Evolutionary conservation across 768 basidiomycete genomes (phyloP), one percentile per base, ranked within the genome.

Genomic region (Pisolithus orientalis): DNA sequence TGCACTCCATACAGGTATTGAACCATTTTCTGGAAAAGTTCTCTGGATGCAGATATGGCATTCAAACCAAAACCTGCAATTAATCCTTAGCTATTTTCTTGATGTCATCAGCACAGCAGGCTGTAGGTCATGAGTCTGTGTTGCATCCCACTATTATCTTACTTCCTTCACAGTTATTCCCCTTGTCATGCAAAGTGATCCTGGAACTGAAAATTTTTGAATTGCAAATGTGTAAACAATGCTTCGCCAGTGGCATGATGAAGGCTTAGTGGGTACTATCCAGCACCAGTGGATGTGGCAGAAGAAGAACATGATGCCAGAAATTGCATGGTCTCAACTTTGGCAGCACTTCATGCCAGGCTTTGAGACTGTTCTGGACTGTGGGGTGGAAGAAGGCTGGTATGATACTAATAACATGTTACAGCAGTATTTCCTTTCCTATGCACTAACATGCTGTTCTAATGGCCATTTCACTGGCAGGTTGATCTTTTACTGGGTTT

Each of bases 211-310:
- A n/a, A 80, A 79, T 50, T 67, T 68, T 53, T 65, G 71, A 0
- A 63, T 78, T 27, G 79, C 77, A 1, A 79, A 80, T 58, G 61
- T 59, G 0, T 75, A 78, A 0, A 76, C 78, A 0, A 31, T 57
- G 0, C 56, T 75, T 0, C 67, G 72, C 0, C 77, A 78, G 6
- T 39, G 37, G 0, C 66, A 72, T 7, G 77, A 81, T 52, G 71
- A 75, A 0, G 32, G 51, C 0, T 63, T 80, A 0, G 6, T 8
- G 0, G 71, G 63, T 0, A 72, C 67, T 0, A 47, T 75, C 0
- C 77, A 79, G 48, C 77, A 80, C 45, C 57, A 64, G 0, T 79
- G 70, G 40, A 43, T 43, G 40, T 17, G n/a, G 8, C 5, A 3
- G 49, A 61, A 63, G 34, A 34, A 44, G n/a, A 67, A 67, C 50